A percentile compares a stretch with the other conserved stretches of the same genome.
Evolutionary conservation across 2,329 filamentous ascomycete genomes (phyloP).

Genomic region (Zalaria sp.): DNA sequence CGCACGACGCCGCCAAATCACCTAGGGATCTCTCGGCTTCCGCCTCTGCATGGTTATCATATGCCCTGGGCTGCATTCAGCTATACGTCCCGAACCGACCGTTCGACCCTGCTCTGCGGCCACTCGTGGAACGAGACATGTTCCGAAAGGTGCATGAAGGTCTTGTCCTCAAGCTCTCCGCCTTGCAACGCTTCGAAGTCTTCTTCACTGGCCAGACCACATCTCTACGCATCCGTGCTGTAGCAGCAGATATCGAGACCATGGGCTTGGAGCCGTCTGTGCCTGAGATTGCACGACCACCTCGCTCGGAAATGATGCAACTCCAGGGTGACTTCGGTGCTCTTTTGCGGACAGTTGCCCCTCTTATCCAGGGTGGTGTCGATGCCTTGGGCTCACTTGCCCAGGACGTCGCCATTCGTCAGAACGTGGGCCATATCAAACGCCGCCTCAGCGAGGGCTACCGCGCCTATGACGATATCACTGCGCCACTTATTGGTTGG

Average conservation of each 20-base stretch:
- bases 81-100: slow-evolving; percentile 77
- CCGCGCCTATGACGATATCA: slow-evolving; percentile 73
- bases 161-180: slow-evolving; percentile 43
- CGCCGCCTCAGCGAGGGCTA: slow-evolving; percentile 56
- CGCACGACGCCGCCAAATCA: neutral
- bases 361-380: slow-evolving; percentile 1
- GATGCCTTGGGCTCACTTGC: neutral
- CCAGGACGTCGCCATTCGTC: slow-evolving; percentile 5
- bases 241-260: slow-evolving; percentile 38
- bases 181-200: slow-evolving; percentile 51
- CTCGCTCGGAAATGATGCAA: slow-evolving; percentile 49
- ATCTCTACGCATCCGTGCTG: slow-evolving; percentile 50
- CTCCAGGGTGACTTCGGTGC: slow-evolving; percentile 66
- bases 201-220: slow-evolving; percentile 53
- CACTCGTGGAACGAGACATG: slow-evolving; percentile 48
- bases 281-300: slow-evolving; percentile 58
- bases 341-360: slow-evolving; percentile 2
- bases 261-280: slow-evolving; percentile 51
- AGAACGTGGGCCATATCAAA: slow-evolving; percentile 43
- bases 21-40: neutral
- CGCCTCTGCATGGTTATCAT: slow-evolving; percentile 48
- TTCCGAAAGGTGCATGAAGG: slow-evolving; percentile 42
- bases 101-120: slow-evolving; percentile 61
- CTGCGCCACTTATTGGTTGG: slow-evolving; percentile 62
- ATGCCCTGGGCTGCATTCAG: slow-evolving; percentile 59